Evolutionary conservation across 2,329 filamentous ascomycete genomes (phyloP).

Genomic region (Stagonosporopsis rhizophila): DNA sequence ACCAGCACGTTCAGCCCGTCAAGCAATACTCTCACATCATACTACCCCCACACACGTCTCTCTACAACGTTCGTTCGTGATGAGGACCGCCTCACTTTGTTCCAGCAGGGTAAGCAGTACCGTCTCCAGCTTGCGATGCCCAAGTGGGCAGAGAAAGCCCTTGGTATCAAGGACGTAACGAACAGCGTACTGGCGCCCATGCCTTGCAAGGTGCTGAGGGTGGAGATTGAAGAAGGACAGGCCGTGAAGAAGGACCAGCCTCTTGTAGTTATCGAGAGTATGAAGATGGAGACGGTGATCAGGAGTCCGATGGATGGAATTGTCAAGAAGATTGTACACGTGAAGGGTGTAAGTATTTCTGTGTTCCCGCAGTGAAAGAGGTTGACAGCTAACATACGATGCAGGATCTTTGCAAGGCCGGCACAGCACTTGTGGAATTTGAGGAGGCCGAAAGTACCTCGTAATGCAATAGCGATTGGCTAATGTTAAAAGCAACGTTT

Average conservation of each 20-base stretch:
- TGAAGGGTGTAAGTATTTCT: slow-evolving; percentile 50
- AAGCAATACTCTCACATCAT: slow-evolving; percentile 67
- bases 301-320: slow-evolving; percentile 57
- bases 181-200: slow-evolving; percentile 92
- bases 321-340: slow-evolving; percentile 58
- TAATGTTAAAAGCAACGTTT: neutral
- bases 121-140: slow-evolving; percentile 65
- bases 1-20: slow-evolving; percentile 56
- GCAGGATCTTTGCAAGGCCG: slow-evolving; percentile 53
- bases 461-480: neutral
- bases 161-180: slow-evolving; percentile 79
- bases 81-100: slow-evolving; percentile 72
- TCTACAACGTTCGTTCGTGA: slow-evolving; percentile 77
- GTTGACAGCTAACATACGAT: slow-evolving; percentile 16
- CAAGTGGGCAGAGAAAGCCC: slow-evolving; percentile 83
- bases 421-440: slow-evolving; percentile 51
- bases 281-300: slow-evolving; percentile 66
- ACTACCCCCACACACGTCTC: slow-evolving; percentile 82
- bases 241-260: slow-evolving; percentile 83
- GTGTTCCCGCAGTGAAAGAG: neutral
- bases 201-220: slow-evolving; percentile 94
- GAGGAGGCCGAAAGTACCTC: slow-evolving; percentile 26
- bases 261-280: slow-evolving; percentile 72
- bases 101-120: slow-evolving; percentile 71
- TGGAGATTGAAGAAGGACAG: slow-evolving; percentile 85